Conservation (phyloP, 768 basidiomycete species). For the Collybia nuda region DNA sequence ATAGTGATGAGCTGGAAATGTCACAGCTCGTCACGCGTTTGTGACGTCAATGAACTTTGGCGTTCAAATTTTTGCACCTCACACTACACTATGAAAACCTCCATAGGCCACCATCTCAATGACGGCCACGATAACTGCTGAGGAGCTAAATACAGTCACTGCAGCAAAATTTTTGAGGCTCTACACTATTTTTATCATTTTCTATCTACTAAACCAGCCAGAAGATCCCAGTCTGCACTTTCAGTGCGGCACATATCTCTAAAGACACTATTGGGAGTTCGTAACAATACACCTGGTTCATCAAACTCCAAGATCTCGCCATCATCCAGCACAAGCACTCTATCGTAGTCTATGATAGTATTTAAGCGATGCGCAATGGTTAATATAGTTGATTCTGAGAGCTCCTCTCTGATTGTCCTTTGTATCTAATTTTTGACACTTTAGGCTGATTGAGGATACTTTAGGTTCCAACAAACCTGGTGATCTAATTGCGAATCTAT, state of each 20-base stretch:
- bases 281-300: conserved; percentile 55
- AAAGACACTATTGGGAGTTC: conserved; percentile 56
- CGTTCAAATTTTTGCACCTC: too few relatives aligned
- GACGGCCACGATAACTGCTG: too few relatives aligned
- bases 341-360: conserved; percentile 76
- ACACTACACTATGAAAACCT: too few relatives aligned
- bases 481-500: conserved; percentile 73
- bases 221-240: conserved; percentile 53
- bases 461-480: conserved; percentile 36
- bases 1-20: too few relatives aligned
- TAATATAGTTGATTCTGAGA: conserved; percentile 69
- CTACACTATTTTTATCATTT: too few relatives aligned
- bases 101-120: too few relatives aligned
- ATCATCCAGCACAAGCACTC: conserved; percentile 70
- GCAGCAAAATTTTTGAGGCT: too few relatives aligned
- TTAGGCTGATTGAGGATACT: neutral
- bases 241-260: conserved; percentile 67
- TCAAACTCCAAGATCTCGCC: conserved; percentile 80
- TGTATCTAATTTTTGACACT: conserved; percentile 51
- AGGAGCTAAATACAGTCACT: too few relatives aligned
- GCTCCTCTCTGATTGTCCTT: conserved; percentile 70
- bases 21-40: too few relatives aligned
- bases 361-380: conserved; percentile 83
- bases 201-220: conserved; percentile 20
- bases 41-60: too few relatives aligned